Evolutionary conservation across 2,329 filamentous ascomycete genomes (phyloP), one percentile per base, ranked within the genome.

Genomic region (Clonostachys rhizophaga): DNA sequence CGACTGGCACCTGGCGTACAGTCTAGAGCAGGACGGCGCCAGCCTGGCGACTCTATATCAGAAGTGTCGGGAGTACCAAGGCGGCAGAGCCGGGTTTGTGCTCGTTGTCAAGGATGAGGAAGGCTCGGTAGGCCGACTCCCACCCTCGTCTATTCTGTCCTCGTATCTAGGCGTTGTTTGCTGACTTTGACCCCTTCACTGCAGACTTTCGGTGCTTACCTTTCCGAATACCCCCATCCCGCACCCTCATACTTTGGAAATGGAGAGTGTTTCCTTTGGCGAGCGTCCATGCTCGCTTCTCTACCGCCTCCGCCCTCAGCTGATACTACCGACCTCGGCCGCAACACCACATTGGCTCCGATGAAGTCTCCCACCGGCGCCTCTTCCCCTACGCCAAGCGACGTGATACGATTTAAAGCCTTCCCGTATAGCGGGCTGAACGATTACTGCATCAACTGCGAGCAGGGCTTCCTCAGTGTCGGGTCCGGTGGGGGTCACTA

Each of bases 381-480:
- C 36, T 45, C 54, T 34, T 58, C 49, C 5, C 58, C 78, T 2
- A 78, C 75, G 24, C 82, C 83, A 5, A 80, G 83, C 5, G 88
- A 92, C 51, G 78, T 83, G 24, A 89, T 97, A 55, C 84, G 94
- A 17, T 99, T 99, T 78, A 96, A 96, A 68, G 92, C 92, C 0
- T 99, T 97, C 58, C 91, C 92, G 0, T 97, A 96, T 61, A 95
- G 88, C 48, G 94, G 94, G 6, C 81, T 95, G 39, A 97, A 99
- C 64, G 94, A 97, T 66, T 99, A 95, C 64, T 90, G 92, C 72
- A 94, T 97, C 55, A 87, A 95, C 59, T 97, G 92, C 67, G 91
- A 97, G 68, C 75, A 82, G 4, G 81, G 84, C 20, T 97, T 88
- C 63, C 67, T 99, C 13, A 94, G 88, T 58, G 78, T 97, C 17